Base-by-base conservation (phyloP, 805 yeast genomes). In the Saturnispora mendoncae region DNA sequence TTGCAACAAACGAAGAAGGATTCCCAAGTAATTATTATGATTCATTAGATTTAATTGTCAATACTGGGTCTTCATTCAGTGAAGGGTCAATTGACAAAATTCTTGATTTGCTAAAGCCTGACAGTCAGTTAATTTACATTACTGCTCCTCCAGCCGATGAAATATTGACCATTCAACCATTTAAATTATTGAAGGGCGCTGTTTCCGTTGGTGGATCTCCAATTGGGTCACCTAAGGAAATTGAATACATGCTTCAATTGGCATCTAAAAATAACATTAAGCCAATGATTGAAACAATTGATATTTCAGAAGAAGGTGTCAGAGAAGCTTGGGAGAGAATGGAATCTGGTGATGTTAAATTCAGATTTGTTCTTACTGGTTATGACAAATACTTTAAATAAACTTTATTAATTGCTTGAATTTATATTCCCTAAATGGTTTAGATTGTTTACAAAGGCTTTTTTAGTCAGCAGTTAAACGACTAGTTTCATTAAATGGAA, bases 231-330 rank as follows among this genome's bases (percentile, higher is more conserved):
- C 64, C 62, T 49, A 46, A 50, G 6, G 76, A 74, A 52, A 68
- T 70, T 36, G 50, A 56, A 24, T 64, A 64, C 37, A 65, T 74
- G 70, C 60, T 74, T 51, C 50, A 68, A 17, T 45, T 74, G 39
- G 74, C 72, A 24, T 69, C 69, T 9, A 60, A 71, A 38, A 56
- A 71, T 37, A 57, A 65, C 27, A 55, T 73, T 46, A 64, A 61
- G 47, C 71, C 76, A 17, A 68, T 74, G 76, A 57, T 72, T 41
- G 78, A 74, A 58, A 66, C 63, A 25, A 52, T 73, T 25, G 72
- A 70, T 24, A 65, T 74, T 35, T 53, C 57, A 43, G 74, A 62
- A 49, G 63, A 58, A 29, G 64, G 62, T 48, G 66, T 70, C 31
- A 52, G 57, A 6, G 52, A 54, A 30, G 76, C 69, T 1, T 70